Evolutionary conservation across 768 basidiomycete species (phyloP), one percentile per base, ranked within the genome.

Genomic region (Suillus decipiens): DNA sequence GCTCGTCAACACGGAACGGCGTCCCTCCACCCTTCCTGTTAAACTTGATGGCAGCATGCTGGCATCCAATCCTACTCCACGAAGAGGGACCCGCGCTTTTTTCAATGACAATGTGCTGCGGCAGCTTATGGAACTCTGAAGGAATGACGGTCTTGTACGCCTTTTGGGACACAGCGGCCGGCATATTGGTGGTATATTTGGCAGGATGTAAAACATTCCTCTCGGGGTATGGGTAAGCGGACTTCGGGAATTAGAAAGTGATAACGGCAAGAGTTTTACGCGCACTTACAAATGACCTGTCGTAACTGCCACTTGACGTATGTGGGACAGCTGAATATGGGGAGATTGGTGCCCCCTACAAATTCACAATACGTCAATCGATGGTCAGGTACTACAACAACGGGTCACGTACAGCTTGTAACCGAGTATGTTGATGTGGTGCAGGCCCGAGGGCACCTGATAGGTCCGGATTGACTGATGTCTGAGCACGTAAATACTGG

Each of bases 31-130:
- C 64, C 70, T 68, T 70, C 60, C 66, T 66, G 59, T 61, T 31
- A 67, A 82, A 81, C 1, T 62, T 63, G 60, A 82, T 76, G 5
- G 69, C 61, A 11, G 71, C 45, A 62, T 72, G 67, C 28, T 72
- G 68, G n/a, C 17, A 28, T 39, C 56, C 56, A 41, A 57, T 41
- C 39, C 37, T 57, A 3, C 24, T 41, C 56, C 56, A 57, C 6
- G 56, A 57, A 28, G 37, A 12, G 6, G 56, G 56, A 3, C 5
- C 5, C 3, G 51, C 67, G 17, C 65, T 61, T 61, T 70, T 70
- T 33, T 61, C 50, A 28, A 55, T 36, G 41, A 63, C 9, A 14
- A 34, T 37, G 4, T 9, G 67, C 51, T 37, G 63, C 31, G 71
- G 65, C 41, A 70, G 68, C 60, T 67, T 36, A 39, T 58, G 43